Conservation (phyloP, 2,329 filamentous ascomycete genomes). For the Dactylellina drechsleri region DNA sequence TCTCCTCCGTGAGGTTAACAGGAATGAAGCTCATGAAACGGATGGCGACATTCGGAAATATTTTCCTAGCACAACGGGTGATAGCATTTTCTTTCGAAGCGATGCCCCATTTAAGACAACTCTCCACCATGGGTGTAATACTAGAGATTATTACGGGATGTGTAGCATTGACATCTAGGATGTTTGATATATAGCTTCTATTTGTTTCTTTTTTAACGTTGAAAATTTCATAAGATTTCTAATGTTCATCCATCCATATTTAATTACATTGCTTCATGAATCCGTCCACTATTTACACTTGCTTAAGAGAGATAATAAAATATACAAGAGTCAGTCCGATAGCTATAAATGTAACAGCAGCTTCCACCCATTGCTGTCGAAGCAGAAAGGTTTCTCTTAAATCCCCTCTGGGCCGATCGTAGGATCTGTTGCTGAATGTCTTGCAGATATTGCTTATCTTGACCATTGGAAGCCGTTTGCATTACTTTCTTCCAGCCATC, state of each 20-base stretch:
- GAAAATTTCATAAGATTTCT: too few relatives aligned
- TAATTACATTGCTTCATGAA: too few relatives aligned
- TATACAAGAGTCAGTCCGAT: conserved; percentile 81
- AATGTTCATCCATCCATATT: too few relatives aligned
- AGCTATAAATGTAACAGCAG: conserved; percentile 91
- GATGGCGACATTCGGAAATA: not conserved
- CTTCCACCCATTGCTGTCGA: conserved; percentile 66
- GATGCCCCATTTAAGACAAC: not conserved
- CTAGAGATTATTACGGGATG: not conserved
- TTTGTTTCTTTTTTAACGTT: too few relatives aligned
- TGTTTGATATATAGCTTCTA: too few relatives aligned
- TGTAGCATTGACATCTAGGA: not conserved
- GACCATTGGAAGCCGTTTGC: conserved; percentile 71
- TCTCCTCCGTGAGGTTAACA: too few relatives aligned
- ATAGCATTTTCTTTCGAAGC: not conserved
- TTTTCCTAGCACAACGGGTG: not conserved
- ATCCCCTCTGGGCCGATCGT: conserved; percentile 71
- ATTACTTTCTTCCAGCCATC: conserved; percentile 86
- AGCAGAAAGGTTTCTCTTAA: conserved; percentile 61
- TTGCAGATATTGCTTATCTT: conserved; percentile 76
- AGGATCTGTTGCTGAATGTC: conserved; percentile 82
- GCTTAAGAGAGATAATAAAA: conserved; percentile 77
- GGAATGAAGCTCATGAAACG: too few relatives aligned
- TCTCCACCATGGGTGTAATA: not conserved
- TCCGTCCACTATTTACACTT: conserved; percentile 50